Conservation (phyloP, 2,329 filamentous ascomycete genomes). For the Penicillium sp. region DNA sequence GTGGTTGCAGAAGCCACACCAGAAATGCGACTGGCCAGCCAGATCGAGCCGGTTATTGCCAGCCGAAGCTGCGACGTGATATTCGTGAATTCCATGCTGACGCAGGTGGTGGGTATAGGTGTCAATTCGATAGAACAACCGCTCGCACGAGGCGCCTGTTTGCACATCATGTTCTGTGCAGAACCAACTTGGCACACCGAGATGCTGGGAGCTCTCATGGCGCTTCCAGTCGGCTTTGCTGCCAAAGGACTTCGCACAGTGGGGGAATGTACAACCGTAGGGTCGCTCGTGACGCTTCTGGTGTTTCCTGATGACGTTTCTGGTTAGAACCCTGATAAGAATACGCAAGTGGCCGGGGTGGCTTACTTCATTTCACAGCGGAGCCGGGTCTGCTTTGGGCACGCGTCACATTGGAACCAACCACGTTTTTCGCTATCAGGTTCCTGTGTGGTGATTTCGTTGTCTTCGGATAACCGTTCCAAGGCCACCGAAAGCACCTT, state of each 20-base stretch:
- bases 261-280: conserved; percentile 74
- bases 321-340: conserved; percentile 1
- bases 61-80: conserved; percentile 36
- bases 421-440: conserved; percentile 22
- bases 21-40: conserved; percentile 67
- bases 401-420: conserved; percentile 35
- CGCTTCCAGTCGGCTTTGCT: conserved; percentile 94
- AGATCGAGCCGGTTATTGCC: conserved; percentile 61
- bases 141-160: conserved; percentile 51
- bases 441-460: neutral
- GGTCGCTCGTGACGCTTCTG: conserved; percentile 76
- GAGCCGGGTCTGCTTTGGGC: conserved; percentile 33
- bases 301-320: conserved; percentile 66
- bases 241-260: conserved; percentile 74
- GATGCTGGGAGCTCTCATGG: conserved; percentile 80
- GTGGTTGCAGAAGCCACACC: conserved; percentile 79
- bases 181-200: conserved; percentile 68
- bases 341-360: neutral
- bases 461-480: conserved; percentile 26
- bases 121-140: conserved; percentile 59
- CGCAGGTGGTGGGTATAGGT: conserved; percentile 63
- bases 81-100: conserved; percentile 45
- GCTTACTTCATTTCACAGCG: conserved; percentile 42
- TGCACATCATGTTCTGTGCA: conserved; percentile 54
- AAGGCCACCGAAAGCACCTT: conserved; percentile 33